Base-by-base conservation (phyloP, 139 green algal species). In the Chlorella sp. region DNA sequence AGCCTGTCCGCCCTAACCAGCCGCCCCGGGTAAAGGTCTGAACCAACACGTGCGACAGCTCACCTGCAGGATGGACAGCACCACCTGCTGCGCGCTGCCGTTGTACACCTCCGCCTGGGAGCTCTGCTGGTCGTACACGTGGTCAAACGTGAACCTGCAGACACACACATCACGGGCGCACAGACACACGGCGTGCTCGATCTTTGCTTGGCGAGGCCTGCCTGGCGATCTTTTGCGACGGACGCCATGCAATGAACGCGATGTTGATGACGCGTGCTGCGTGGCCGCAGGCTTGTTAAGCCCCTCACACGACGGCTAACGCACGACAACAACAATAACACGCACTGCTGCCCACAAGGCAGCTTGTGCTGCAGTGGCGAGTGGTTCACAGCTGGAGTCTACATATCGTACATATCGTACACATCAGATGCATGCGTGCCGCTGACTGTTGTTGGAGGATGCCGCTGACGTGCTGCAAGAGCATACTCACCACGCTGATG, bases 71-170 rank as follows among this genome's bases (percentile, higher is more conserved):
- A 89, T 89, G 31, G 86, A 93, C 30, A 91, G 71, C 32, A 98
- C 92, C 22, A 92, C 85, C n/a, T 77, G 73, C 63, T 85, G 85
- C 0, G 94, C 94, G 22, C 78, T 87, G 27, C 88, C 71, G 22
- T 81, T 49, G 66, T 98, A 98, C 49, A 98, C 78, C 26, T 91
- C 75, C 67, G 91, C 74, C 77, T 98, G 93, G 2, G 27, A 80
- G 66, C 71, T 79, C 51, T 90, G 75, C 49, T 93, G 87, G 31
- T 89, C 86, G 72, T 94, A 97, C 69, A 97, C 92, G 33, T 87
- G 82, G 75, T 98, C 94, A 78, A 98, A 98, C 0, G 87, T 93
- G 81, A 97, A 97, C 65, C 88, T 86, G 75, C 24, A 34, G 26
- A 62, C 29, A 35, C n/a, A 69, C 33, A 14, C 14, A 30, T 5